Conservation (phyloP, 2,329 filamentous ascomycete species). For the Chrysosporium queenslandicum region DNA sequence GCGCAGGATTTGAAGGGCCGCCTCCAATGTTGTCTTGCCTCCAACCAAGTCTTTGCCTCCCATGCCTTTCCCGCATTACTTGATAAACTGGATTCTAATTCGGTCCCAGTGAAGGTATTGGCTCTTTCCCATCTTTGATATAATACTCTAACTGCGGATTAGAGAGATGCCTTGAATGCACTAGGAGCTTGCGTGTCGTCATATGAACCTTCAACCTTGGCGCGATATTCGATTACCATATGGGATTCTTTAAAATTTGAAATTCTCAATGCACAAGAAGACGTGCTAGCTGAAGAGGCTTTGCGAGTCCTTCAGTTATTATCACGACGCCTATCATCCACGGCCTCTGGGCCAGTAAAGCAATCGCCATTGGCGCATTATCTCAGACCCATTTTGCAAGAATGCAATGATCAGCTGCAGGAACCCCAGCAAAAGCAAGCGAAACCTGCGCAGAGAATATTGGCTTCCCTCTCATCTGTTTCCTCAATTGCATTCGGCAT, state of each 20-base stretch:
- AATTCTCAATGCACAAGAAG: constrained; percentile 56
- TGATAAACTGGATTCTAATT: constrained; percentile 60
- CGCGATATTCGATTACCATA: constrained; percentile 53
- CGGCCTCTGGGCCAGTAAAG: constrained; percentile 29
- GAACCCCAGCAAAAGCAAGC: constrained; percentile 61
- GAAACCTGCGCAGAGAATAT: constrained; percentile 52
- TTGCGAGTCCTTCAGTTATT: constrained; percentile 47
- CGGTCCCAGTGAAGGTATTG: constrained; percentile 54
- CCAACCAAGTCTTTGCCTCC: constrained; percentile 53
- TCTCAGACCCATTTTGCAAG: constrained; percentile 52
- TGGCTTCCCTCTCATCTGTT: constrained; percentile 47
- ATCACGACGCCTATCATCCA: constrained; percentile 44
- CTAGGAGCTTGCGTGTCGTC: constrained; percentile 50
- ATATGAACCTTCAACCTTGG: constrained; percentile 51
- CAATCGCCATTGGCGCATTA: constrained; percentile 43
- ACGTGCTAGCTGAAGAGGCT: constrained; percentile 53
- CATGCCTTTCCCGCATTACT: constrained; percentile 57
- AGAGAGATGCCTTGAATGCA: constrained; percentile 57
- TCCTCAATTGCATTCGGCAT: constrained; percentile 47
- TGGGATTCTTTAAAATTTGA: constrained; percentile 63
- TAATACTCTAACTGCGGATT: neutral
- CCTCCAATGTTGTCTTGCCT: constrained; percentile 53
- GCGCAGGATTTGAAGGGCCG: constrained; percentile 57
- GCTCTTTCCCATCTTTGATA: neutral
- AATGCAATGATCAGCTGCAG: constrained; percentile 58